Percentiles rank a stretch among this genome's conserved stretches.
These are phyloP conservation scores for Rhodotorula toruloides DNA, from an alignment of 768 basidiomycete genomes.

Conservation along the genomic window DNA sequence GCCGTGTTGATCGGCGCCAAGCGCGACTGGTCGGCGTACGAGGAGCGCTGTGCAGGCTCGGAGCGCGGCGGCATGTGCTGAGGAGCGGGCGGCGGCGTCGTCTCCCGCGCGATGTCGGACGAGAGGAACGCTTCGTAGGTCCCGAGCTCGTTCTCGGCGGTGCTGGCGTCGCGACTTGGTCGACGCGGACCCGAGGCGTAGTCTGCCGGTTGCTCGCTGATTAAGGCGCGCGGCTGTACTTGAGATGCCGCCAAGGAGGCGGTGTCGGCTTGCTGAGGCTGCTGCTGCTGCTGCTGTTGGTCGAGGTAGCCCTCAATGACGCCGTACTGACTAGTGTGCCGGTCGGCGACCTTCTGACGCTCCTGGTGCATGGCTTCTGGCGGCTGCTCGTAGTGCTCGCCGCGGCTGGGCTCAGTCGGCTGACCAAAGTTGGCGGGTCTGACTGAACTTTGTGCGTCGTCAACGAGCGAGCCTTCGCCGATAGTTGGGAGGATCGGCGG, in stretches of 20 bases:
- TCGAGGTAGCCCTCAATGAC: background rate
- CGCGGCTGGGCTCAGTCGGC: too few species aligned
- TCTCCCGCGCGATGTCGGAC: slow-evolving; percentile 25
- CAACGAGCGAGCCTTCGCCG: slow-evolving; percentile 21
- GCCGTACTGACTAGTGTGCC: slow-evolving; percentile 7
- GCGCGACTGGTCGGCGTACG: background rate
- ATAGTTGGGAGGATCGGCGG: slow-evolving; percentile 30
- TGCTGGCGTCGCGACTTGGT: background rate
- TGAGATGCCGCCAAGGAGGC: background rate
- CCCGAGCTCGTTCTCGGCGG: slow-evolving; percentile 2
- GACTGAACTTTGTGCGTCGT: background rate
- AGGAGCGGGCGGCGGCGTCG: slow-evolving; percentile 19
- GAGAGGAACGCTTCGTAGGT: slow-evolving; percentile 21
- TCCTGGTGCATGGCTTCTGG: slow-evolving; percentile 8
- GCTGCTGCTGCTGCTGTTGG: background rate
- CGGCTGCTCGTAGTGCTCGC: too few species aligned
- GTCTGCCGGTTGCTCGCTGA: too few species aligned
- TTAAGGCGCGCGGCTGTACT: background rate
- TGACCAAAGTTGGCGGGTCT: background rate
- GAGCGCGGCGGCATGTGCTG: background rate
- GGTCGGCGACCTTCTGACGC: slow-evolving; percentile 5
- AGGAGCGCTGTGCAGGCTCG: background rate
- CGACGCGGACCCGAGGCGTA: background rate
- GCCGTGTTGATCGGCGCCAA: slow-evolving; percentile 8
- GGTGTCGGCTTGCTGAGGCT: background rate